phyloP scores from a whole-genome alignment of 2,329 filamentous ascomycete species.

The Aspergillus sp. region DNA sequence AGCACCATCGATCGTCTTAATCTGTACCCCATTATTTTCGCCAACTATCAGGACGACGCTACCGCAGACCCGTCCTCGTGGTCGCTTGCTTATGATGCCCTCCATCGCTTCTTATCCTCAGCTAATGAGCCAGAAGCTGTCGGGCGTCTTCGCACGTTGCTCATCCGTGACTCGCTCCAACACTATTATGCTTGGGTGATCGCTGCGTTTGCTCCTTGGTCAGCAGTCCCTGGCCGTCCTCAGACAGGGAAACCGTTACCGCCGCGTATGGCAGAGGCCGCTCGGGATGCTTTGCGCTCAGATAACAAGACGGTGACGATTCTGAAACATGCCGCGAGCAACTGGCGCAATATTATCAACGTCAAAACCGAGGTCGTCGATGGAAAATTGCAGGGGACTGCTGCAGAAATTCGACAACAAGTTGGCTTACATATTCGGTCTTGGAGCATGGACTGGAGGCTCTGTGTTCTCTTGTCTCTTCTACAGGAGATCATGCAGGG shows the following conservation, averaged over 20 bases:
- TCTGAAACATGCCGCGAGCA: conserved; percentile 63
- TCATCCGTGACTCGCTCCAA: conserved; percentile 65
- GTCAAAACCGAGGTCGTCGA: conserved; percentile 51
- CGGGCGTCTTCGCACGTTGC: conserved; percentile 40
- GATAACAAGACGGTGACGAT: conserved; percentile 73
- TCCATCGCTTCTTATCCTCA: conserved; percentile 51
- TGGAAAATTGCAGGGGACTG: conserved; percentile 25
- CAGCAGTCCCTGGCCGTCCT: conserved; percentile 46
- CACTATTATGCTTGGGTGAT: conserved; percentile 75
- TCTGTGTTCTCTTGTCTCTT: conserved; percentile 40
- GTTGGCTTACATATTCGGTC: conserved; percentile 36
- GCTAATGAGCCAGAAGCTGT: conserved; percentile 36
- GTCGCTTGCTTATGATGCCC: conserved; percentile 62
- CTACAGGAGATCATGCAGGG: conserved; percentile 41
- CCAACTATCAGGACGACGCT: conserved; percentile 48
- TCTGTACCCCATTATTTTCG: conserved; percentile 43
- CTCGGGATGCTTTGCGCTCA: conserved; percentile 74
- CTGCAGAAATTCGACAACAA: conserved; percentile 37
- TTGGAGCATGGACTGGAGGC: conserved; percentile 41
- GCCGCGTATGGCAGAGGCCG: conserved; percentile 63
- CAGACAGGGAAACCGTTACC: conserved; percentile 52
- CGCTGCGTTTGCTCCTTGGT: conserved; percentile 73
- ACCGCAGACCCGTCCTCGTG: conserved; percentile 62
- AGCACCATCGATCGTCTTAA: conserved; percentile 39
- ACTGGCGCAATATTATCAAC: conserved; percentile 62